phyloP scores from a whole-genome alignment of 306 rosid genomes.

The Inga oerstediana region DNA sequence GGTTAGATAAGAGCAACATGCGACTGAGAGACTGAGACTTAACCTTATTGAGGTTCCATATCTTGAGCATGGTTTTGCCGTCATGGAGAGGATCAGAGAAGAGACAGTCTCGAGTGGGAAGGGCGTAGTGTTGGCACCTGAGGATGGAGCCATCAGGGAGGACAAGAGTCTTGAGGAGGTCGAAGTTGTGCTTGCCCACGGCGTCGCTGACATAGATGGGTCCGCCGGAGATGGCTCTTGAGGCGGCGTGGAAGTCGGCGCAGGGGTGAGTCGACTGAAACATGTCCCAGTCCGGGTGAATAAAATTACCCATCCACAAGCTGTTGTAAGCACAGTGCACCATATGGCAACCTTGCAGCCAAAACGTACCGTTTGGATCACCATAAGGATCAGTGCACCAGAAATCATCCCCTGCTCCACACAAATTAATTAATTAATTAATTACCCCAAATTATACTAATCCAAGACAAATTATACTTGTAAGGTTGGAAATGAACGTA shows the following conservation, averaged over 20 bases:
- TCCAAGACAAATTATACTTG: neutral
- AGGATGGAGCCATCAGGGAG: conserved; percentile 89
- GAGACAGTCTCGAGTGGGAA: conserved; percentile 83
- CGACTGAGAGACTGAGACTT: neutral
- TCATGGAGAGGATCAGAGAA: conserved; percentile 89
- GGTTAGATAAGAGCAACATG: neutral
- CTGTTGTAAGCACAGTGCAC: conserved; percentile 95
- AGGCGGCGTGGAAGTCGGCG: conserved; percentile 92
- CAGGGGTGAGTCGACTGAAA: conserved; percentile 95
- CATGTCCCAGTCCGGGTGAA: conserved; percentile 99
- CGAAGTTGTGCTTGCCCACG: conserved; percentile 84
- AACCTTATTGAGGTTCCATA: conserved; percentile 93
- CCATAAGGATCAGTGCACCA: conserved; percentile 96
- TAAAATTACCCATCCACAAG: conserved; percentile 96
- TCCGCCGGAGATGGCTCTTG: conserved; percentile 94
- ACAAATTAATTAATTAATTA: neutral
- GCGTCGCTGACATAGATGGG: conserved; percentile 86
- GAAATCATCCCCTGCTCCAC: conserved; percentile 79
- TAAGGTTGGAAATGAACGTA: conserved; percentile 31
- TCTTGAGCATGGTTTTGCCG: conserved; percentile 91
- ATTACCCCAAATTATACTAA: neutral
- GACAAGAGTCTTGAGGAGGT: conserved; percentile 62
- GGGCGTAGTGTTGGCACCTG: conserved; percentile 81
- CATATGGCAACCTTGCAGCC: conserved; percentile 99
- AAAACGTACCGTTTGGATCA: conserved; percentile 89